Conservation (phyloP, 768 basidiomycete genomes). For the Wakefieldia striispora region DNA sequence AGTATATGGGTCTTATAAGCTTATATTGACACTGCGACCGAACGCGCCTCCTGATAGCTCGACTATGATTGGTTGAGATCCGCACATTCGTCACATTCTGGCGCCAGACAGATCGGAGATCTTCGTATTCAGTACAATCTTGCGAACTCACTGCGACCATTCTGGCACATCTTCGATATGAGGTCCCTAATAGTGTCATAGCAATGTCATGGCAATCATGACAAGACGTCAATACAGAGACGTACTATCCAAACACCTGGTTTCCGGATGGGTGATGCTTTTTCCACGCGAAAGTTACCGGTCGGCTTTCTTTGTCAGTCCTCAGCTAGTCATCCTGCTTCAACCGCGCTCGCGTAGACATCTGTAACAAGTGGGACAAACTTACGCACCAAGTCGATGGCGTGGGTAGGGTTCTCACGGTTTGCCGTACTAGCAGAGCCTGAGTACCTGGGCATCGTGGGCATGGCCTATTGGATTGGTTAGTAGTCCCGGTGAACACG, state of each 20-base stretch:
- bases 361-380: neutral
- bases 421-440: neutral
- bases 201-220: neutral
- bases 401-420: conserved; percentile 18
- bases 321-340: neutral
- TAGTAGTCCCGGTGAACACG: too few relatives aligned
- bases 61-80: conserved; percentile 13
- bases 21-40: conserved; percentile 1
- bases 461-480: neutral
- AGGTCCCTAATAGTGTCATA: neutral
- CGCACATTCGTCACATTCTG: conserved; percentile 24
- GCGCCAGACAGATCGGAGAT: conserved; percentile 1
- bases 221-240: conserved; percentile 4
- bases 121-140: neutral
- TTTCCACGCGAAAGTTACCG: too few relatives aligned
- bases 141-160: neutral
- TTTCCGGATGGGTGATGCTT: too few relatives aligned
- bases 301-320: too few relatives aligned
- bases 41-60: conserved; percentile 1
- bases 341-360: neutral
- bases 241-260: too few relatives aligned
- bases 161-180: neutral
- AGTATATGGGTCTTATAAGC: conserved; percentile 14
- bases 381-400: neutral
- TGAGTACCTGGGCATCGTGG: neutral